Evolutionary conservation across 257 asterid genomes (phyloP), one percentile per base, ranked within the genome.

Genomic region (Linderniella brevidens): DNA sequence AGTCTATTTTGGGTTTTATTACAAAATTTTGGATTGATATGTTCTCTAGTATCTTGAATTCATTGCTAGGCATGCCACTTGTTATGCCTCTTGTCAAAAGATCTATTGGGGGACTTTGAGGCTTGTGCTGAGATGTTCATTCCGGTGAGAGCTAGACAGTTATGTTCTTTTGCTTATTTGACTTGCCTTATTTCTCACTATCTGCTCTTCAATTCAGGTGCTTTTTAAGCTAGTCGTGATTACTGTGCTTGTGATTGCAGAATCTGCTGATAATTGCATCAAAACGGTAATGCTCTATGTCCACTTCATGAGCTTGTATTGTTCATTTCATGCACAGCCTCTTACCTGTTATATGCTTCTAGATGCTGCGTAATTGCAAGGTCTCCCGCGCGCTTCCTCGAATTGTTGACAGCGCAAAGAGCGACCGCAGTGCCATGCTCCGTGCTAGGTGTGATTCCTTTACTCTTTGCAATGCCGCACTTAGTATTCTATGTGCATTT

Each of bases 141-240:
- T 68, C 96, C 96, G 67, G 99, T 90, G 72, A 79, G 93, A 58
- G 62, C 54, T 35, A 50, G 54, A 65, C 46, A 41, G 46, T 8
- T 18, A 41, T 48, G 54, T 38, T 55, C 58, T 46, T 64, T 48
- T 19, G 41, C 48, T 56, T 14, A 49, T 32, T 48, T 17, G 58
- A 37, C 64, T 53, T 54, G 59, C 58, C 56, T 68, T 80, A 71
- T 72, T 68, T 71, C 15, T 48, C 37, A 19, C 59, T 35, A 29
- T 25, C 32, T 25, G 6, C 56, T 65, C 65, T 51, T 55, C 50
- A 55, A 59, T 25, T 25, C 80, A 90, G 99, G 94, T 79, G 53
- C 96, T 90, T 64, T 90, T 90, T 94, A 90, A 90, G 94, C 99
- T 90, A 69, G 96, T 90, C 49, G 99, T 90, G 71, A 90, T 90